Evolutionary conservation across 495 filamentous ascomycete genomes (phyloP), one percentile per base, ranked within the genome.

Genomic region (Staphylotrichum longicolle): DNA sequence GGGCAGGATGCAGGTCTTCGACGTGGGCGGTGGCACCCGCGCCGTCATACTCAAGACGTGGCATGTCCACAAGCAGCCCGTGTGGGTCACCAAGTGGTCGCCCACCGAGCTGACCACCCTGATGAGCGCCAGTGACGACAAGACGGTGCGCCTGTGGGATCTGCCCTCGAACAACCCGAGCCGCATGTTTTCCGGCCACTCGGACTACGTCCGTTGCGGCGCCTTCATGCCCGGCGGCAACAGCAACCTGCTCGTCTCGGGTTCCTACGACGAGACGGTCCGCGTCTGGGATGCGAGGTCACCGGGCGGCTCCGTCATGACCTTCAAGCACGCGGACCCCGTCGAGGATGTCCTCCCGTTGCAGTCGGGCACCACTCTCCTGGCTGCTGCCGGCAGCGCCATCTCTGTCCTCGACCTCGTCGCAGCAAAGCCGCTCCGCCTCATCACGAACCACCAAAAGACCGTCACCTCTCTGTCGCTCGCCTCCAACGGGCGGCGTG

Each of bases 371-470:
- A 96, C 93, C 14, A 92, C 91, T 3, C 76, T 98, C 42, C 82
- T 96, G 2, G 91, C 91, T 42, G 84, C 92, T 2, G 83, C 91
- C 32, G 93, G 90, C 47, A 95, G 90, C 73, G 85, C 91, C 70
- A 91, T 99, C 66, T 88, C 87, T 5, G 91, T 99, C n/a, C 82
- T 98, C 64, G 93, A 99, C 73, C 82, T 99, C 27, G 86, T 98
- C 20, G 95, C 92, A 51, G 95, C 90, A 34, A 92, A 89, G 68
- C 91, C 91, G 3, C 72, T 93, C 47, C 87, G 91, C 41, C 76
- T 95, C 60, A 87, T 99, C 47, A 86, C 88, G 57, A 96, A 92
- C 69, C 95, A 99, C 73, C 94, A 99, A 75, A 98, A 97, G 84
- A 96, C 94, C 0, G 91, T 99, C 37, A 98, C 94, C 0, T 84